These are phyloP conservation scores for Ustilago trichophora DNA, from an alignment of 1,284 basidiomycete genomes.

Conservation along the genomic window DNA sequence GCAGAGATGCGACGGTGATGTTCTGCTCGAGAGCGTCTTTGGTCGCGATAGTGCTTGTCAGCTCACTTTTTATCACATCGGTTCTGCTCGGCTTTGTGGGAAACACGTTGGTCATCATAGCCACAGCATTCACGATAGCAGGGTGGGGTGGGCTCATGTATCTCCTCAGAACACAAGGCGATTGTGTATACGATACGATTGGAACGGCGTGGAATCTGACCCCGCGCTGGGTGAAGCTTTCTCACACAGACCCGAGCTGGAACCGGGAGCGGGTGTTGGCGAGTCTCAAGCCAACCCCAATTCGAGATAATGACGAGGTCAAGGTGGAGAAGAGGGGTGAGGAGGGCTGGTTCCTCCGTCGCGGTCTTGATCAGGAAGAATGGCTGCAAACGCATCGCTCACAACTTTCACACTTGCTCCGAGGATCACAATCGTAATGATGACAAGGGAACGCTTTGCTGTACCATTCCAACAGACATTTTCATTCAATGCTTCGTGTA, in stretches of 20 bases:
- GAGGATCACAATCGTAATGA: too few species aligned
- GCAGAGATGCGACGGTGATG: neutral
- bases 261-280: neutral
- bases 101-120: conserved; percentile 76
- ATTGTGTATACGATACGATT: conserved; percentile 26
- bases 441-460: too few species aligned
- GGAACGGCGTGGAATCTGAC: conserved; percentile 31
- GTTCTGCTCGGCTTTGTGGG: conserved; percentile 69
- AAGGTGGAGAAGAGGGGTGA: conserved; percentile 82
- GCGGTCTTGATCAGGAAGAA: conserved; percentile 67
- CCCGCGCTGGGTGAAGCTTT: conserved; percentile 14
- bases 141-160: conserved; percentile 9
- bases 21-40: conserved; percentile 6
- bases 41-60: neutral
- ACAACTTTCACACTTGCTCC: conserved; percentile 14
- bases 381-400: conserved; percentile 18
- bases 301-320: neutral
- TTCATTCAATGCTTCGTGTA: neutral
- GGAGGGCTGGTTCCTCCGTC: conserved; percentile 69
- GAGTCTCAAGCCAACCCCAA: conserved; percentile 3
- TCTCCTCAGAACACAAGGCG: conserved; percentile 4
- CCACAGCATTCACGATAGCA: conserved; percentile 86
- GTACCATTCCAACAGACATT: neutral
- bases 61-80: neutral
- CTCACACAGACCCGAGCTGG: conserved; percentile 6